Evolutionary conservation across 345 rosid species (phyloP).

Genomic region (Eucalyptus victrix): DNA sequence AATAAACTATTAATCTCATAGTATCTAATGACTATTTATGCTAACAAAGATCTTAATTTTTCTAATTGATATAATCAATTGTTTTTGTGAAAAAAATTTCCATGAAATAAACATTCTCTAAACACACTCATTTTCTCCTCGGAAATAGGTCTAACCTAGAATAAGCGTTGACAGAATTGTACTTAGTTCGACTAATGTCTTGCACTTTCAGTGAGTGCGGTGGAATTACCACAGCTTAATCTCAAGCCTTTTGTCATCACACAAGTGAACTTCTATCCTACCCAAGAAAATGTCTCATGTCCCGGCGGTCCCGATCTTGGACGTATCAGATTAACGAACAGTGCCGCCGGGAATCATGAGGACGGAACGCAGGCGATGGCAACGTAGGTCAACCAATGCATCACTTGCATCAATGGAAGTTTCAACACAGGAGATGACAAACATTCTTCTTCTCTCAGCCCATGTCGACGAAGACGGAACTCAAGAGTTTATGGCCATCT

Average conservation of each 20-base stretch:
- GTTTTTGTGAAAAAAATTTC: rapidly evolving
- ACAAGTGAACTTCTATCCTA: not conserved
- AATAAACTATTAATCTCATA: rapidly evolving
- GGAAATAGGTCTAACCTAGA: not conserved
- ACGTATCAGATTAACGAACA: not conserved
- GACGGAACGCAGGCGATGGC: not conserved
- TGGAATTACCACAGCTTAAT: not conserved
- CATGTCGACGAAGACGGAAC: not conserved
- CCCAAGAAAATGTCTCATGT: not conserved
- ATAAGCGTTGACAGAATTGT: not conserved
- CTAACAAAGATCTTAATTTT: too few species aligned
- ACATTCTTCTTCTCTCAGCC: not conserved
- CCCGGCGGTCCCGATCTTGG: not conserved
- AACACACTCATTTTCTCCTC: not conserved
- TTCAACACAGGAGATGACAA: not conserved
- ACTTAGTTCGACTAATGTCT: not conserved
- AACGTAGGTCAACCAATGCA: not conserved
- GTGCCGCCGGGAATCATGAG: not conserved
- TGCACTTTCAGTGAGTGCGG: not conserved
- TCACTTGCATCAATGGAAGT: not conserved
- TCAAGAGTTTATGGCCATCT: not conserved
- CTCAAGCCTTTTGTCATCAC: not conserved
- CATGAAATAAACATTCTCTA: not conserved
- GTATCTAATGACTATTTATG: rapidly evolving
- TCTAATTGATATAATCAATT: not conserved